Conservation (phyloP, 192 early-diverging fungal genomes). For the Paraglomus occultum region DNA sequence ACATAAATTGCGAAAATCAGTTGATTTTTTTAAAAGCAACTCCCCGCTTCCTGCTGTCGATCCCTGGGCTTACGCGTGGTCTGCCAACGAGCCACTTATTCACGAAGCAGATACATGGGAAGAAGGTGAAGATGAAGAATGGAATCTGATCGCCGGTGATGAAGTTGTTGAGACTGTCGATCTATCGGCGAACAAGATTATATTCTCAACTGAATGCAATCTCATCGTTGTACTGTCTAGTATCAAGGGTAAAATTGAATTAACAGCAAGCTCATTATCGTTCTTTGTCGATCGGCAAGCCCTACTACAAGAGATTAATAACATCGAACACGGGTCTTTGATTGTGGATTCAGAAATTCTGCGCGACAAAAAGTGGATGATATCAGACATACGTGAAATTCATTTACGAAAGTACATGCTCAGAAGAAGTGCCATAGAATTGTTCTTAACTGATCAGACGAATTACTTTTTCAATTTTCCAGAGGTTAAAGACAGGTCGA, state of each 20-base stretch:
- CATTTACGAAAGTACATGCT: constrained; percentile 26
- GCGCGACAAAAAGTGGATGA: constrained; percentile 26
- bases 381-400: constrained; percentile 29
- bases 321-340: constrained; percentile 28
- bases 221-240: constrained; percentile 19
- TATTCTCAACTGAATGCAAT: constrained; percentile 26
- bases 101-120: constrained; percentile 15
- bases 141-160: constrained; percentile 24
- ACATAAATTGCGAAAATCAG: constrained; percentile 5
- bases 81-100: background rate
- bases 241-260: constrained; percentile 25
- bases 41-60: constrained; percentile 4
- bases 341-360: constrained; percentile 26
- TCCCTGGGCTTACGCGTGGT: constrained; percentile 26
- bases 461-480: constrained; percentile 32
- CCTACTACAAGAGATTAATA: constrained; percentile 26
- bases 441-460: constrained; percentile 28
- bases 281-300: constrained; percentile 24
- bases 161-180: constrained; percentile 23
- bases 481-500: background rate
- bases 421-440: constrained; percentile 25
- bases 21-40: background rate
- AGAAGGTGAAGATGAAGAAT: constrained; percentile 24
- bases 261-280: constrained; percentile 16
- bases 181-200: constrained; percentile 4